These are phyloP conservation scores for Sphagnum contortum DNA, from an alignment of 225 moss, liverwort and hornwort genomes.

Conservation along the genomic window DNA sequence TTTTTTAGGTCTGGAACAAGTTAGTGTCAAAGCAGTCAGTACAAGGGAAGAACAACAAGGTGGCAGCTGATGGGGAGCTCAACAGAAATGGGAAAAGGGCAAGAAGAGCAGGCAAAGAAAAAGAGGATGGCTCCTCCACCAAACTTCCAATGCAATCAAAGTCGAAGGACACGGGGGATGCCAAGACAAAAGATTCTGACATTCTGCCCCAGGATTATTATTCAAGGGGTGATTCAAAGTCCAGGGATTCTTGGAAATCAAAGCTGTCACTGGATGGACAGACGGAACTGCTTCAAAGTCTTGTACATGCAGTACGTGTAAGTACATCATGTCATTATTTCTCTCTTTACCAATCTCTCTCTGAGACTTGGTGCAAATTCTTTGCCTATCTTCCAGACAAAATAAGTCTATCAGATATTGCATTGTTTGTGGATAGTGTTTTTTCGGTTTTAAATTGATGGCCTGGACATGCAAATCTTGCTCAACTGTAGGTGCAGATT, in stretches of 20 bases:
- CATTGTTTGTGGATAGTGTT: neutral
- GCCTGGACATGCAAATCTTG: neutral
- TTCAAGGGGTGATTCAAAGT: neutral
- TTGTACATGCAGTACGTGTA: slow-evolving; percentile 31
- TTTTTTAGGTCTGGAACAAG: no score
- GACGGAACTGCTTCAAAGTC: slow-evolving; percentile 27
- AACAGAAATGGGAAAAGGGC: slow-evolving; percentile 6
- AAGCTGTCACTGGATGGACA: slow-evolving; percentile 27
- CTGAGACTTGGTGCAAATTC: no score
- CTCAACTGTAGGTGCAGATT: neutral
- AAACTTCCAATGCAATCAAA: slow-evolving; percentile 3
- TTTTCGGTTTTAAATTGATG: neutral
- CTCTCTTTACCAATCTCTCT: neutral
- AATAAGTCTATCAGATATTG: neutral
- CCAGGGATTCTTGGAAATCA: slow-evolving; percentile 10
- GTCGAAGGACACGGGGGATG: neutral
- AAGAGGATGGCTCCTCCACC: neutral
- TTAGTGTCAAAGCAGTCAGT: no score
- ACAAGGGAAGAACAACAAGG: no score
- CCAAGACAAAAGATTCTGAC: no score
- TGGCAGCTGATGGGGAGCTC: neutral
- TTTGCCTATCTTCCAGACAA: neutral
- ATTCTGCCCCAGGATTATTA: no score
- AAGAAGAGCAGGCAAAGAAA: slow-evolving; percentile 10
- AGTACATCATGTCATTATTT: neutral